Conservation (phyloP, 2,329 filamentous ascomycete genomes). For the Epichloe sylvatica region DNA sequence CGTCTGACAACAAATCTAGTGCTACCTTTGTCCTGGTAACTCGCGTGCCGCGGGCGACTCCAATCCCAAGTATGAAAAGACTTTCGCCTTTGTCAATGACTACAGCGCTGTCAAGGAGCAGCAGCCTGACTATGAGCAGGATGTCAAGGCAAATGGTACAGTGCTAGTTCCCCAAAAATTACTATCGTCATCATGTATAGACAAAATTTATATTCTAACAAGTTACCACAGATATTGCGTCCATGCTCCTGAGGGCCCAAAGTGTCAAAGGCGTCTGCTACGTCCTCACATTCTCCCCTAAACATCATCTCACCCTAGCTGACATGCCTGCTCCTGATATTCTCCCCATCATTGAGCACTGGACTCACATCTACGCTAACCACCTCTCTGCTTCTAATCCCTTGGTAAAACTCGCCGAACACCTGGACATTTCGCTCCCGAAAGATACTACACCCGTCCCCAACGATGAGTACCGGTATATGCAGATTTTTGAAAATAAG, state of each 20-base stretch:
- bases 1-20: conserved; percentile 32
- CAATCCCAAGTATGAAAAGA: conserved; percentile 76
- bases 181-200: background rate
- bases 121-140: conserved; percentile 59
- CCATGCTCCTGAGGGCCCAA: conserved; percentile 65
- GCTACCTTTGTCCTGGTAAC: conserved; percentile 91
- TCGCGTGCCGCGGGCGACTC: conserved; percentile 70
- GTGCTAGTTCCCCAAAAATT: too few species aligned
- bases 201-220: background rate
- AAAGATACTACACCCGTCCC: conserved; percentile 31
- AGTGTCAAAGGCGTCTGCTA: conserved; percentile 92
- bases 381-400: conserved; percentile 63
- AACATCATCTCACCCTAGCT: conserved; percentile 82
- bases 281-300: conserved; percentile 89
- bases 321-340: conserved; percentile 71
- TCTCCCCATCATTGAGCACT: conserved; percentile 70
- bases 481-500: conserved; percentile 99
- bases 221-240: conserved; percentile 46
- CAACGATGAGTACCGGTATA: conserved; percentile 73
- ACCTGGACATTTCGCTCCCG: conserved; percentile 25
- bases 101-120: conserved; percentile 93
- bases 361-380: conserved; percentile 78
- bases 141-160: conserved; percentile 24
- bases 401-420: conserved; percentile 31
- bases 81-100: conserved; percentile 93